Evolutionary conservation across 1,284 basidiomycete genomes (phyloP).

Genomic region (Papiliotrema terrestris): DNA sequence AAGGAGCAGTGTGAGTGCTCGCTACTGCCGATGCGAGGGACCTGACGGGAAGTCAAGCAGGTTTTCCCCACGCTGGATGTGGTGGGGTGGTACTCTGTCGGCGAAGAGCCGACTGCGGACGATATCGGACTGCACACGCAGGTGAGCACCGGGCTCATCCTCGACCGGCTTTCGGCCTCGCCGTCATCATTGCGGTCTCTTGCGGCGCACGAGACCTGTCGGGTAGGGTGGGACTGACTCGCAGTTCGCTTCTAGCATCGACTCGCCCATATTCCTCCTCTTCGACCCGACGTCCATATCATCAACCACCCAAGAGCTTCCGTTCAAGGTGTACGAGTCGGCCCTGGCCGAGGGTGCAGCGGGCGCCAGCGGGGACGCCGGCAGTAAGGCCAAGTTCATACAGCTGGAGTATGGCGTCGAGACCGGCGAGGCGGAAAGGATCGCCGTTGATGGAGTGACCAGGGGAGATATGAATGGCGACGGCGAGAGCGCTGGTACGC

Average conservation of each 20-base stretch:
- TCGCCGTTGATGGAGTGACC: constrained; percentile 94
- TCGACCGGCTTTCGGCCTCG: no score
- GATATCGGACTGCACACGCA: constrained; percentile 85
- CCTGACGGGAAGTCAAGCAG: constrained; percentile 71
- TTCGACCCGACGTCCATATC: constrained; percentile 46
- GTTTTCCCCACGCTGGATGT: constrained; percentile 95
- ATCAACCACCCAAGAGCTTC: constrained; percentile 59
- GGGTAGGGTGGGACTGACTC: constrained; percentile 43
- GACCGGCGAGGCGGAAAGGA: constrained; percentile 95
- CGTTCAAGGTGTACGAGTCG: constrained; percentile 84
- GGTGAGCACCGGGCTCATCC: constrained; percentile 54
- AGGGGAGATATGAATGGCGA: constrained; percentile 67
- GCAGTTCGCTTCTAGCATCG: constrained; percentile 54
- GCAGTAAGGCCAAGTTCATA: constrained; percentile 56
- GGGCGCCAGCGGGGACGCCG: constrained; percentile 54
- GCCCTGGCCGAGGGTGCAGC: constrained; percentile 65
- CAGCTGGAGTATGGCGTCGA: constrained; percentile 72
- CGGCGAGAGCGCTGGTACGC: constrained; percentile 55
- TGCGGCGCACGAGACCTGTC: background rate
- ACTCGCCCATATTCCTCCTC: constrained; percentile 53
- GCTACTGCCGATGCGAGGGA: no score
- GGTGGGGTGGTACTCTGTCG: constrained; percentile 94
- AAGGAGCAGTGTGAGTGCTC: constrained; percentile 76
- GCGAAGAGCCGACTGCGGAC: constrained; percentile 61
- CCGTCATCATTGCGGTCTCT: no score